phyloP scores from a whole-genome alignment of 768 basidiomycete genomes.

The Boletus tylopilopsis region DNA sequence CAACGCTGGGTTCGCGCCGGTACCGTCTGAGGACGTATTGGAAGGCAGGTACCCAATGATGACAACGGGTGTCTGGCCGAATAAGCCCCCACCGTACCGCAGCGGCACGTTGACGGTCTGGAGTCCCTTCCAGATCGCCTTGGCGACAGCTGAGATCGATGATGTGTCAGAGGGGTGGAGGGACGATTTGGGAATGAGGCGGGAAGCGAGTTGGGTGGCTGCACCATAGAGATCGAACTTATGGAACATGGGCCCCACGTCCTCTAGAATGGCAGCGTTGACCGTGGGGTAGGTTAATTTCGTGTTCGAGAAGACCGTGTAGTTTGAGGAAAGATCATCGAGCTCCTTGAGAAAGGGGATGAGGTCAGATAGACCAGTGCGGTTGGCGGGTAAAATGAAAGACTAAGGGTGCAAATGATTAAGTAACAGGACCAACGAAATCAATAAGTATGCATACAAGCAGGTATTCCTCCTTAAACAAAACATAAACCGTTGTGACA shows the following conservation, averaged over 20 bases:
- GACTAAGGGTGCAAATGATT: not conserved
- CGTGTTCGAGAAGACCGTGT: constrained; percentile 13
- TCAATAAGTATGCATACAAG: constrained; percentile 11
- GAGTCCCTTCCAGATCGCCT: constrained; percentile 21
- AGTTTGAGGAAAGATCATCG: constrained; percentile 7
- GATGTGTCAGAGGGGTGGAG: constrained; percentile 9
- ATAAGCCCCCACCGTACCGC: not conserved
- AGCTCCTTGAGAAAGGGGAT: constrained; percentile 18
- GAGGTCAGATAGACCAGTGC: constrained; percentile 3
- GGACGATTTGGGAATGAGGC: constrained; percentile 15
- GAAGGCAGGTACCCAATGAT: constrained; percentile 11
- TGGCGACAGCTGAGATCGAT: constrained; percentile 10
- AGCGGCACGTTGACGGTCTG: constrained; percentile 10
- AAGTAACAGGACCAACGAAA: not conserved
- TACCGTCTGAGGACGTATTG: constrained; percentile 3
- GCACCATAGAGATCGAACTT: constrained; percentile 8
- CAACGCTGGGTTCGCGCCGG: constrained; percentile 16
- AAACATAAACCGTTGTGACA: constrained; percentile 1
- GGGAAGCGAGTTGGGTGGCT: constrained; percentile 16
- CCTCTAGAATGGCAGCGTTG: constrained; percentile 2
- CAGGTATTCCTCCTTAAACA: constrained; percentile 6
- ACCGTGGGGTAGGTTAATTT: constrained; percentile 17
- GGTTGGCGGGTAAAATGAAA: constrained; percentile 13
- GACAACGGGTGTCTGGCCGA: not conserved
- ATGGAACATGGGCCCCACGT: constrained; percentile 15